phyloP scores from a whole-genome alignment of 306 rosid genomes.

The Nissolia schottii region DNA sequence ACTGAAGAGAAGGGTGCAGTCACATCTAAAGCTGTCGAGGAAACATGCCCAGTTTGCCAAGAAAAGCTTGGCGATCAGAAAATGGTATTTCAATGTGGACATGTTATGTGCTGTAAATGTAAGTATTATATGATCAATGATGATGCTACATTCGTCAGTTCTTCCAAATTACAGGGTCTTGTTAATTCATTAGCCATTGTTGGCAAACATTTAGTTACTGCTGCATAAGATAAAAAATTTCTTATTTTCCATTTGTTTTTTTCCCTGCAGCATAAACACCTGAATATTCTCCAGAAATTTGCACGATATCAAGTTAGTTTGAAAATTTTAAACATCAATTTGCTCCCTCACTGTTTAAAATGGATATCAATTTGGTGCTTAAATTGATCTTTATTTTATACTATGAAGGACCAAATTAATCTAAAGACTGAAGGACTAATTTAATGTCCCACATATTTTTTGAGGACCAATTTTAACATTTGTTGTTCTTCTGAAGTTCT shows the following conservation, averaged over 20 bases:
- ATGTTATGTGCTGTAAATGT: constrained; percentile 92
- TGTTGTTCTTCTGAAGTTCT: background rate
- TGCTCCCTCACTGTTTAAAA: background rate
- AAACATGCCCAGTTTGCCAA: constrained; percentile 92
- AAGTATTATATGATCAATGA: constrained; percentile 31
- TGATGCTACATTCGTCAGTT: background rate
- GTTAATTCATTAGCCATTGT: background rate
- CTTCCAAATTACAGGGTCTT: background rate
- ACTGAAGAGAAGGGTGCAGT: constrained; percentile 38
- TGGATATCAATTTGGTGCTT: background rate
- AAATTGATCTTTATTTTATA: background rate
- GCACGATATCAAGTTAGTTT: background rate
- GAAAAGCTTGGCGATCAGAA: constrained; percentile 67
- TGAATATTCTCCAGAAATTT: background rate
- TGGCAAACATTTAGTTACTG: constrained; percentile 16
- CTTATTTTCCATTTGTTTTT: background rate
- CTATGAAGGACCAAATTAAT: background rate
- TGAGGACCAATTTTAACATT: too few relatives aligned
- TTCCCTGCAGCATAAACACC: background rate
- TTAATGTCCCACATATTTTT: background rate
- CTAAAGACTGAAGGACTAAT: background rate
- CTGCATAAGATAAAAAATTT: background rate
- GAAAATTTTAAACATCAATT: background rate
- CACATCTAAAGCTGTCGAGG: constrained; percentile 49
- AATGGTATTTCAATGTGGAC: constrained; percentile 99